Percentiles rank a stretch among this genome's conserved stretches.
Conservation (phyloP, 169 alveolate genomes). For the Plasmodium knowlesi region DNA sequence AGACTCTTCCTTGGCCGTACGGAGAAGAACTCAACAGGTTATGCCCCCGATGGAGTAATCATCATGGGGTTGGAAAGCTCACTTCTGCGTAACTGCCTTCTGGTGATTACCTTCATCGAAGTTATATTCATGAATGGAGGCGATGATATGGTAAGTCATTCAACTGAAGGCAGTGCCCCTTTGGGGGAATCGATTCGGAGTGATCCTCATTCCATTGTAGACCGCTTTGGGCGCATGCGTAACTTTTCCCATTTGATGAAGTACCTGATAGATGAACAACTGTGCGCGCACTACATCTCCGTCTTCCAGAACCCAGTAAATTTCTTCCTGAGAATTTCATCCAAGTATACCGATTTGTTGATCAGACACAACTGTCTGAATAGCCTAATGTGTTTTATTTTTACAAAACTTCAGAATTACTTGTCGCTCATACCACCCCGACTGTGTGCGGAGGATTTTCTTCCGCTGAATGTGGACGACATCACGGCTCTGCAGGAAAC, state of each 20-base stretch:
- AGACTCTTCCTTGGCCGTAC: neutral
- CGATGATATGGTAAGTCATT: neutral
- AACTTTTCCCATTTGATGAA: conserved; percentile 20
- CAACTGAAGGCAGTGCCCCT: neutral
- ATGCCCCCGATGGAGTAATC: neutral
- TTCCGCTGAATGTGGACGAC: conserved; percentile 59
- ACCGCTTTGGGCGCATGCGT: neutral
- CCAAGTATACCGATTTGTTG: neutral
- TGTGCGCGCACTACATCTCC: conserved; percentile 49
- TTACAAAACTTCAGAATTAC: conserved; percentile 37
- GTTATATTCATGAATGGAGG: conserved; percentile 5
- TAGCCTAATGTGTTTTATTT: conserved; percentile 22
- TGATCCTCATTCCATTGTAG: neutral
- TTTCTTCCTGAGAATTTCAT: conserved; percentile 36
- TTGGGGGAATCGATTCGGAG: neutral
- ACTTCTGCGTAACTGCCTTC: conserved; percentile 4
- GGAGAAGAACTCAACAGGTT: neutral
- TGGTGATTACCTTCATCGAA: conserved; percentile 27
- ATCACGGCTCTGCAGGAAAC: conserved; percentile 65
- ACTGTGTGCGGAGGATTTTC: conserved; percentile 8
- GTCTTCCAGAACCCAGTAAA: conserved; percentile 65
- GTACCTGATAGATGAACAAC: conserved; percentile 16
- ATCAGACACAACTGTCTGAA: conserved; percentile 35
- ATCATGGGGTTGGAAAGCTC: neutral
- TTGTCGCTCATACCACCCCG: conserved; percentile 54